These are phyloP conservation scores for Auriscalpium vulgare DNA, from an alignment of 768 basidiomycete genomes.

Conservation along the genomic window DNA sequence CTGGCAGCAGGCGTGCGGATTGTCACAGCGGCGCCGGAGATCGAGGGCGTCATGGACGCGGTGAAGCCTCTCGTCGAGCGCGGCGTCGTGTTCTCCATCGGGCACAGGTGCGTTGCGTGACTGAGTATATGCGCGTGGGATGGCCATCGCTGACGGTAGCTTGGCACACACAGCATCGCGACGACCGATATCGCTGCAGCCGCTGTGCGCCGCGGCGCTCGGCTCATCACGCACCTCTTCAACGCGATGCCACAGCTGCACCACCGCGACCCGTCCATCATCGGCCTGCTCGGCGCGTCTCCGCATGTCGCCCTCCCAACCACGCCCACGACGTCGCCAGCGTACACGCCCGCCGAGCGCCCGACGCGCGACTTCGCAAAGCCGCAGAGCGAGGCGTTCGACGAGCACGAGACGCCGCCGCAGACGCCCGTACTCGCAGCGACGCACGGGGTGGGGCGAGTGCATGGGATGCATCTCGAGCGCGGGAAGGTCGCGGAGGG, in stretches of 20 bases:
- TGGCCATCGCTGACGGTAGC: not conserved
- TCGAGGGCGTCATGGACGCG: constrained; percentile 71
- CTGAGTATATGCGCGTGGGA: constrained; percentile 2
- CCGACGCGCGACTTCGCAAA: constrained; percentile 14
- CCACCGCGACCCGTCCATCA: constrained; percentile 87
- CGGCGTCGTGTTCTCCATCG: constrained; percentile 78
- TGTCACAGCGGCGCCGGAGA: constrained; percentile 83
- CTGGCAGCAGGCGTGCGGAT: constrained; percentile 55
- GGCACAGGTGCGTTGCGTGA: constrained; percentile 56
- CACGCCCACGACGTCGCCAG: constrained; percentile 23
- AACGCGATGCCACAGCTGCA: constrained; percentile 90
- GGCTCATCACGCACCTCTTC: constrained; percentile 88
- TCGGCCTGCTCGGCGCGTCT: constrained; percentile 77
- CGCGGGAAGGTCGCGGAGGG: constrained; percentile 40
- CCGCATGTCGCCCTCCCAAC: constrained; percentile 45
- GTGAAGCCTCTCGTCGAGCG: constrained; percentile 50
- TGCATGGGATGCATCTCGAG: constrained; percentile 29
- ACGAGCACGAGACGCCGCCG: constrained; percentile 50
- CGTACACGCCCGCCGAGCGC: constrained; percentile 8
- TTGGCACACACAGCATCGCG: constrained; percentile 47
- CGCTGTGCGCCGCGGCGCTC: constrained; percentile 65
- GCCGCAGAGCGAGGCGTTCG: constrained; percentile 43
- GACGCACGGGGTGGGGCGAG: constrained; percentile 1
- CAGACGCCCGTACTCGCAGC: constrained; percentile 33
- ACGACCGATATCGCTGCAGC: constrained; percentile 63